Percentiles rank a stretch among this genome's conserved stretches.
These are phyloP conservation scores for Aspergillus ruber DNA, from an alignment of 2,329 filamentous ascomycete species.

Conservation along the genomic window DNA sequence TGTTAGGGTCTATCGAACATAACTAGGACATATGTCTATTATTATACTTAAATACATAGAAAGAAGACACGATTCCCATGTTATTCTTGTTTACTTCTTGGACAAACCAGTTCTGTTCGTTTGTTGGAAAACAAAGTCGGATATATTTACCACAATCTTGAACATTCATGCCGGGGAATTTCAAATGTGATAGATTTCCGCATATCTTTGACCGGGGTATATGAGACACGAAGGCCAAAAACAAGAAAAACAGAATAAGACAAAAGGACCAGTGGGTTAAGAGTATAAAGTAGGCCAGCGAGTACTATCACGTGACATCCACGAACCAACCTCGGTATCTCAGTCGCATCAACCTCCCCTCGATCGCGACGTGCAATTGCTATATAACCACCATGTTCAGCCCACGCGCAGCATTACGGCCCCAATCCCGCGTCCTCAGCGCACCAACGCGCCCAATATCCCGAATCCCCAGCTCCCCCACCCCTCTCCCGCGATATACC, in stretches of 20 bases:
- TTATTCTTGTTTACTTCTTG: not conserved
- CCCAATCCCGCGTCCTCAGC: conserved; percentile 6
- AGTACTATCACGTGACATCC: not conserved
- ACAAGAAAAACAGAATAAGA: no score
- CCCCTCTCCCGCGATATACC: conserved; percentile 12
- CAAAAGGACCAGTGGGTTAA: no score
- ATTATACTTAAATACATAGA: no score
- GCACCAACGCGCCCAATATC: not conserved
- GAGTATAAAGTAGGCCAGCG: no score
- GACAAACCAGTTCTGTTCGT: not conserved
- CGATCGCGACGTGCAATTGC: conserved; percentile 1
- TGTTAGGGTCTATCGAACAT: not conserved
- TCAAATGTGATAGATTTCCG: no score
- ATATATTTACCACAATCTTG: not conserved
- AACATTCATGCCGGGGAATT: no score
- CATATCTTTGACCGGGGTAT: no score
- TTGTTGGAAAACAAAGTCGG: not conserved
- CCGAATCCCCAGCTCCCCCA: not conserved
- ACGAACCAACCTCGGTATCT: not conserved
- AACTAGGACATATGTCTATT: no score
- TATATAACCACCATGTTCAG: conserved; percentile 24
- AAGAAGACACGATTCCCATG: not conserved
- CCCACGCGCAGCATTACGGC: conserved; percentile 18
- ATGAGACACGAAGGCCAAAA: no score
- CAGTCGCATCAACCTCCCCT: not conserved